Evolutionary conservation across 192 early-diverging fungal species (phyloP).

Genomic region (Coemansia sp.): DNA sequence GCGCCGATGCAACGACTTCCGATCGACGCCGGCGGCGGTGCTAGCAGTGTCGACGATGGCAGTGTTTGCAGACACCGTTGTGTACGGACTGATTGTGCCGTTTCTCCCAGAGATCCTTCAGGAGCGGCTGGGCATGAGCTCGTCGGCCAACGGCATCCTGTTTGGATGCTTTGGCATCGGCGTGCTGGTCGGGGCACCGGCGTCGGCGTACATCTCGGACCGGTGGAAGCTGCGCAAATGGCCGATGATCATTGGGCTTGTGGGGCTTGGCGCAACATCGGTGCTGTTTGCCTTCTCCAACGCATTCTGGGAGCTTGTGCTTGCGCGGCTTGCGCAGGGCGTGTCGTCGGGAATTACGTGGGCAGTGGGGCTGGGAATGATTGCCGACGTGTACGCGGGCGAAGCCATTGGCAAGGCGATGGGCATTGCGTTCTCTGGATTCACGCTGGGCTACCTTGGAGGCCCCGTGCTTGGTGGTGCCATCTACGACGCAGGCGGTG

Average conservation of each 20-base stretch:
- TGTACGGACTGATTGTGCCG: constrained; percentile 74
- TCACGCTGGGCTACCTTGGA: constrained; percentile 67
- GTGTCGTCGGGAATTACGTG: constrained; percentile 72
- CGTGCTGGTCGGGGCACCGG: constrained; percentile 61
- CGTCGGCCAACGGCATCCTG: constrained; percentile 63
- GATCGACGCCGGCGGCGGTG: constrained; percentile 44
- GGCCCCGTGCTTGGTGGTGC: constrained; percentile 70
- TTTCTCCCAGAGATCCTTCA: constrained; percentile 67
- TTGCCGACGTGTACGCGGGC: constrained; percentile 69
- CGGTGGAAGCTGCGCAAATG: constrained; percentile 68
- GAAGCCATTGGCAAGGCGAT: constrained; percentile 69
- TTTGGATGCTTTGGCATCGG: constrained; percentile 74
- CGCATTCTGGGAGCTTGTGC: constrained; percentile 64
- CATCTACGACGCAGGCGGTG: constrained; percentile 67
- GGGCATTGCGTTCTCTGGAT: constrained; percentile 67
- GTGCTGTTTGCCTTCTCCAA: constrained; percentile 64
- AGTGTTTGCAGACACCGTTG: constrained; percentile 66
- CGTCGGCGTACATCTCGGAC: constrained; percentile 74
- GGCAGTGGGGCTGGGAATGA: constrained; percentile 71
- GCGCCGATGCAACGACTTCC: constrained; percentile 42
- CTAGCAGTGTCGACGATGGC: constrained; percentile 55
- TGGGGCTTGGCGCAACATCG: constrained; percentile 64
- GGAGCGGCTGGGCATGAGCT: constrained; percentile 59
- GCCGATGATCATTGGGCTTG: constrained; percentile 74
- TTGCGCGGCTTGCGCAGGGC: constrained; percentile 73